Percentiles rank a stretch among this genome's conserved stretches.
Evolutionary conservation across 148 eudicot genomes (phyloP).

Genomic region (Cornus kousa): DNA sequence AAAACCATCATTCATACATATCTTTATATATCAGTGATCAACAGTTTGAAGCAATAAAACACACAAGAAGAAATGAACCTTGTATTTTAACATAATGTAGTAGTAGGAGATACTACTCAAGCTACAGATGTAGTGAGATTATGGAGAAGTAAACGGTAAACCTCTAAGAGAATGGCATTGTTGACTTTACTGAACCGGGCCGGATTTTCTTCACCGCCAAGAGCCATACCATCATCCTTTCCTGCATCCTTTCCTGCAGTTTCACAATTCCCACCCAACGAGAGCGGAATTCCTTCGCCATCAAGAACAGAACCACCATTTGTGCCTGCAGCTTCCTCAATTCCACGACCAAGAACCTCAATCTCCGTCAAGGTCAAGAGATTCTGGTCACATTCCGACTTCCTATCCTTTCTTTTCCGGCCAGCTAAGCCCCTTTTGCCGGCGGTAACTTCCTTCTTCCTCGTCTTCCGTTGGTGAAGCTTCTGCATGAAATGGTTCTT

Average conservation of each 20-base stretch:
- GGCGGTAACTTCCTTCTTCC: too few relatives aligned
- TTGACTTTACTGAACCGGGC: neutral
- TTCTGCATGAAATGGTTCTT: neutral
- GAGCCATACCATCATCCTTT: too few relatives aligned
- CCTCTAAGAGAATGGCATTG: neutral
- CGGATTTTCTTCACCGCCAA: neutral
- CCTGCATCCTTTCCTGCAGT: neutral
- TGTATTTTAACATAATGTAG: too few relatives aligned
- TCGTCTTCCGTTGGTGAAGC: neutral
- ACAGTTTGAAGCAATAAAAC: neutral
- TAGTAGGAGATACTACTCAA: too few relatives aligned
- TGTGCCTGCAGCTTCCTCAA: neutral
- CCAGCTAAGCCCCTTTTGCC: too few relatives aligned
- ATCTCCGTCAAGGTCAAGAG: neutral
- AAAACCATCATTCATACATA: slow-evolving; percentile 9
- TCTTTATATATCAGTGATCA: neutral
- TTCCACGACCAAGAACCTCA: neutral
- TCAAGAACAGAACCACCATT: too few relatives aligned
- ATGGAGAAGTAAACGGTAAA: too few relatives aligned
- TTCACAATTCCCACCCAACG: neutral
- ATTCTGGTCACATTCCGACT: neutral
- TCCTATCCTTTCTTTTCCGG: neutral
- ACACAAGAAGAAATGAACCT: too few relatives aligned
- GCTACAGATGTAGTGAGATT: too few relatives aligned
- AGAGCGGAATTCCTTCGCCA: too few relatives aligned